Evolutionary conservation across 768 basidiomycete species (phyloP).

Genomic region (Psilocybe cyanescens): DNA sequence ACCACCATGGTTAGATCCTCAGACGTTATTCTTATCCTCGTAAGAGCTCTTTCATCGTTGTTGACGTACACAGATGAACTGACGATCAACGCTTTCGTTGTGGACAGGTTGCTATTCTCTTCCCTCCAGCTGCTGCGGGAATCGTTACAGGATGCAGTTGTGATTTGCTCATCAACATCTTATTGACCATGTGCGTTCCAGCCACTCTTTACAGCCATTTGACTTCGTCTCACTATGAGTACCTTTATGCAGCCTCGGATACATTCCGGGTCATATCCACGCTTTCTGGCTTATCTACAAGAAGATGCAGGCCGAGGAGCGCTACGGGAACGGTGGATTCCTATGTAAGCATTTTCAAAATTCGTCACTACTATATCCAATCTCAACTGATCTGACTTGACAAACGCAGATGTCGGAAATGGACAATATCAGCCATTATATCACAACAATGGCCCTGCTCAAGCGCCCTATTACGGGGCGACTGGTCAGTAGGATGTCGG

Average conservation of each 20-base stretch:
- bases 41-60: constrained; percentile 33
- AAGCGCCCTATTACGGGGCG: constrained; percentile 46
- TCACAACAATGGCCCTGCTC: constrained; percentile 28
- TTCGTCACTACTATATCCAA: too few relatives aligned
- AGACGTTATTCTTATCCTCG: constrained; percentile 81
- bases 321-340: constrained; percentile 78
- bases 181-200: constrained; percentile 67
- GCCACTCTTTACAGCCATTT: not conserved
- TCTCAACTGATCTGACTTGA: not conserved
- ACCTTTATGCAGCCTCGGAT: constrained; percentile 60
- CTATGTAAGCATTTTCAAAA: constrained; percentile 54
- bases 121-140: constrained; percentile 80
- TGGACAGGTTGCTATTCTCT: constrained; percentile 72
- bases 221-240: not conserved
- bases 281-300: constrained; percentile 91
- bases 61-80: not conserved
- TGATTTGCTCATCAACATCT: constrained; percentile 85
- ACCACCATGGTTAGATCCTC: constrained; percentile 59
- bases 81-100: not conserved
- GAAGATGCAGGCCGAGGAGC: constrained; percentile 87
- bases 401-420: constrained; percentile 39
- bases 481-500: constrained; percentile 31
- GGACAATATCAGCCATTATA: constrained; percentile 46
- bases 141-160: constrained; percentile 85
- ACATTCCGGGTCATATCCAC: constrained; percentile 74